Evolutionary conservation across 768 basidiomycete genomes (phyloP), one percentile per base, ranked within the genome.

Genomic region (Mycena haematopus): DNA sequence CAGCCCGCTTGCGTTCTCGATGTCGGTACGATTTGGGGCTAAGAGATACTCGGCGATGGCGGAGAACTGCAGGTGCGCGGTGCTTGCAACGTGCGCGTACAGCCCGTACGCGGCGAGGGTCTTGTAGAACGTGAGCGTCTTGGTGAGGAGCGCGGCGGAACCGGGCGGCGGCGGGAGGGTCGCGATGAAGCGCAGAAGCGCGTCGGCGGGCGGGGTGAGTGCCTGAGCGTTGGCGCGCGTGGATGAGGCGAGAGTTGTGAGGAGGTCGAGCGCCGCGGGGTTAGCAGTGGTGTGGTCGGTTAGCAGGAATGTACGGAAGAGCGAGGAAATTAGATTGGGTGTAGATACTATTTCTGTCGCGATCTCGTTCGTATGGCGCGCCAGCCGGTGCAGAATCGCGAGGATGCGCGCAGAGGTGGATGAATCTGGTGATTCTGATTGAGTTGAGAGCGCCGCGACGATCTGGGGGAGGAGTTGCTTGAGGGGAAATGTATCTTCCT

Each of bases 71-170:
- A 83, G 81, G 27, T 80, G 74, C 9, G 90, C 89, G 4, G 84
- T 86, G 9, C 86, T 83, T 14, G 90, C 87, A 38, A 90, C 80
- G 58, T 87, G 84, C 0, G 92, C 75, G 66, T 89, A 89, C 1
- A 96, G 72, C 0, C 96, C 96, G 66, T 96, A 99, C 2, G 82
- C 78, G 0, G 86, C 93, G 10, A 97, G 80, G 2, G 76, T 70
- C 0, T 79, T 70, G 74, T 92, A 95, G 15, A 95, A 76, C 6
- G 75, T 77, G 24, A 99, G 76, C 0, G 89, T 90, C 31, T 75
- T 76, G 1, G 75, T 74, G 17, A 90, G 79, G 19, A 94, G 82
- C 2, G 73, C 79, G 0, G 85, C 77, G 10, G 44, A 45, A 24
- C 22, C 22, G 22, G 44, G 22, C 46, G 84, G 82, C 0, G 80